Percentiles rank a stretch among this genome's conserved stretches.
Evolutionary conservation across 495 filamentous ascomycete genomes (phyloP).

Genomic region (Penicillium fimorum): DNA sequence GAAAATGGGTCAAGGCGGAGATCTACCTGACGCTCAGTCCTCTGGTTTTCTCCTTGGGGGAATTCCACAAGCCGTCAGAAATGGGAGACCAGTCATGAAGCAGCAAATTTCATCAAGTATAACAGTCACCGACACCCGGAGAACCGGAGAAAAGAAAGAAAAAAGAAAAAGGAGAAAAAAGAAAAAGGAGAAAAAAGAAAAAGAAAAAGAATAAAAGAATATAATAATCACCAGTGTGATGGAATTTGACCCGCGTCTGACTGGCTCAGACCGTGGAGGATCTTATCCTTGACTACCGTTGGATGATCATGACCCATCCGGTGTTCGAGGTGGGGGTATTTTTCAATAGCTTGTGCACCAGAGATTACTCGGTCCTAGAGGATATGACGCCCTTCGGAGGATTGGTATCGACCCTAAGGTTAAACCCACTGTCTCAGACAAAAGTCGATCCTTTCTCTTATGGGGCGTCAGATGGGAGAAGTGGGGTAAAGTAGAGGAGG

Average conservation of each 20-base stretch:
- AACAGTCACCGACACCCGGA: neutral
- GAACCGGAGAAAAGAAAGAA: slow-evolving; percentile 1
- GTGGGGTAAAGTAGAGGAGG: neutral
- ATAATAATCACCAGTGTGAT: neutral
- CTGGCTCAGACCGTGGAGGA: slow-evolving; percentile 3
- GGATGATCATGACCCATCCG: slow-evolving; percentile 12
- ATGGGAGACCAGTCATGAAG: neutral
- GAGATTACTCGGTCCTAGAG: neutral
- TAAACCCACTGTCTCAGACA: neutral
- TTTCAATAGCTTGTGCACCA: slow-evolving; percentile 22
- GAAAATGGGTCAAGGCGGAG: slow-evolving; percentile 8
- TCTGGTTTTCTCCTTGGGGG: neutral
- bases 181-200: neutral
- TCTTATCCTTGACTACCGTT: slow-evolving; percentile 16
- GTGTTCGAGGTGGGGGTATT: slow-evolving; percentile 13
- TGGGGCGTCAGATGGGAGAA: neutral
- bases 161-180: too few relatives aligned
- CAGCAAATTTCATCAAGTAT: neutral
- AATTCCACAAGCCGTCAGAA: neutral
- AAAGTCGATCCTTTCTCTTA: neutral
- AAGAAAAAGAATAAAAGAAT: neutral
- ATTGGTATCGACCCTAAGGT: neutral
- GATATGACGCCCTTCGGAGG: slow-evolving; percentile 1
- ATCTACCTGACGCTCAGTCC: slow-evolving; percentile 15
- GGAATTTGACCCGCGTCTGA: neutral